Conservation (phyloP, 2,329 filamentous ascomycete genomes). For the Ophiostoma ulmi region DNA sequence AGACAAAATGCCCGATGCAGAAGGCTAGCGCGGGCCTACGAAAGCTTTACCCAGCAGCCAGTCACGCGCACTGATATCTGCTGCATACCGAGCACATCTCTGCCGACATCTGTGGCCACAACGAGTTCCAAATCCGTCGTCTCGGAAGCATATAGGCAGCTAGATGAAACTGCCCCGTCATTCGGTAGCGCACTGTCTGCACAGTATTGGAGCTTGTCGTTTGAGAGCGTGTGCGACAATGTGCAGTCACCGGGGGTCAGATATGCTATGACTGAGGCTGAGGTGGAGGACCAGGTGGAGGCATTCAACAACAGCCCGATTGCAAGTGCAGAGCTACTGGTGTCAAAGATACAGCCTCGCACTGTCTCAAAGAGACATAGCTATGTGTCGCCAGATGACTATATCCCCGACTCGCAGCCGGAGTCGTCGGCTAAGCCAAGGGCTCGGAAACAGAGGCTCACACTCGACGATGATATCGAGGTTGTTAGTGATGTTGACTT, state of each 20-base stretch:
- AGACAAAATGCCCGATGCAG: conserved; percentile 43
- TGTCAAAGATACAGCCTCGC: conserved; percentile 34
- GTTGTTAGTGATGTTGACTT: not conserved
- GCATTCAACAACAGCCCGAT: not conserved
- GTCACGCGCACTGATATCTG: conserved; percentile 17
- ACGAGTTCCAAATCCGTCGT: not conserved
- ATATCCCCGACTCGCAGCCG: conserved; percentile 53
- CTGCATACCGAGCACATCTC: not conserved
- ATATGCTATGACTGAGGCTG: conserved; percentile 28
- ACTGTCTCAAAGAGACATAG: not conserved
- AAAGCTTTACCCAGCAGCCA: conserved; percentile 41
- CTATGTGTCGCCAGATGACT: conserved; percentile 26
- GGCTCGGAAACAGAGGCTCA: not conserved
- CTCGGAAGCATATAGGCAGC: not conserved
- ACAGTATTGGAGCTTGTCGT: conserved; percentile 32
- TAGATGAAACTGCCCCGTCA: not conserved
- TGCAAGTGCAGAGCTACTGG: not conserved
- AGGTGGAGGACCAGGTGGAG: conserved; percentile 37
- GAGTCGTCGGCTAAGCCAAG: conserved; percentile 26
- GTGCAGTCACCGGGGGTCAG: conserved; percentile 29
- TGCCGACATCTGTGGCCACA: not conserved
- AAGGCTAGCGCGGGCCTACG: conserved; percentile 47
- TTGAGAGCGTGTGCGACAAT: conserved; percentile 33
- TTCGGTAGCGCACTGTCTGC: conserved; percentile 19
- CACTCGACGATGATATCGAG: not conserved